These are phyloP conservation scores for Penicillium sclerotigenum DNA, from an alignment of 2,329 filamentous ascomycete species.

Conservation along the genomic window DNA sequence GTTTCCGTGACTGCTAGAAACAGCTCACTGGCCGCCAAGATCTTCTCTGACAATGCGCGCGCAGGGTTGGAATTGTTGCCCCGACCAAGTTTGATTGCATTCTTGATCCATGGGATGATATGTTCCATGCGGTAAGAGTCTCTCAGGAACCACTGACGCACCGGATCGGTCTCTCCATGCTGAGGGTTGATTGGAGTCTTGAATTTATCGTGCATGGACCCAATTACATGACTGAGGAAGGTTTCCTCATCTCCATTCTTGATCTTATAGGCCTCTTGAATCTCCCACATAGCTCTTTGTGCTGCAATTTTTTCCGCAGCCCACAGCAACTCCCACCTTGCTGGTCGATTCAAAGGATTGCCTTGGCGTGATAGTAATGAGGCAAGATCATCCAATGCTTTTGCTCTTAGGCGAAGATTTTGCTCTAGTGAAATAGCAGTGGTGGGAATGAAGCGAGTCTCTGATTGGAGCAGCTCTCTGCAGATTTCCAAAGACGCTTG, in stretches of 20 bases:
- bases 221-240: constrained; percentile 70
- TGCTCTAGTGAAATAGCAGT: constrained; percentile 74
- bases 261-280: constrained; percentile 67
- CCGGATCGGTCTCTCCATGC: constrained; percentile 69
- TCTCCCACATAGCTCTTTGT: constrained; percentile 73
- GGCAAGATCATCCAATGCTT: constrained; percentile 72
- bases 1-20: constrained; percentile 62
- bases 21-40: constrained; percentile 71
- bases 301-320: constrained; percentile 88
- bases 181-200: constrained; percentile 65
- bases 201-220: constrained; percentile 71
- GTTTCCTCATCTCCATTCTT: constrained; percentile 62
- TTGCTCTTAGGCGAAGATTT: constrained; percentile 70
- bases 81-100: constrained; percentile 70
- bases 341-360: constrained; percentile 61
- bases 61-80: constrained; percentile 57
- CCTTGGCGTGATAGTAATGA: constrained; percentile 63
- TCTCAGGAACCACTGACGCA: constrained; percentile 83
- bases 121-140: constrained; percentile 70
- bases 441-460: constrained; percentile 69
- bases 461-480: constrained; percentile 74
- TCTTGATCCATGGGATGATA: constrained; percentile 74
- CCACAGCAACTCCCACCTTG: constrained; percentile 78
- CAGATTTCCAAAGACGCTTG: constrained; percentile 76
- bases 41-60: constrained; percentile 44